Conservation (phyloP, 805 yeast species). For the Myxozyma sirexii region DNA sequence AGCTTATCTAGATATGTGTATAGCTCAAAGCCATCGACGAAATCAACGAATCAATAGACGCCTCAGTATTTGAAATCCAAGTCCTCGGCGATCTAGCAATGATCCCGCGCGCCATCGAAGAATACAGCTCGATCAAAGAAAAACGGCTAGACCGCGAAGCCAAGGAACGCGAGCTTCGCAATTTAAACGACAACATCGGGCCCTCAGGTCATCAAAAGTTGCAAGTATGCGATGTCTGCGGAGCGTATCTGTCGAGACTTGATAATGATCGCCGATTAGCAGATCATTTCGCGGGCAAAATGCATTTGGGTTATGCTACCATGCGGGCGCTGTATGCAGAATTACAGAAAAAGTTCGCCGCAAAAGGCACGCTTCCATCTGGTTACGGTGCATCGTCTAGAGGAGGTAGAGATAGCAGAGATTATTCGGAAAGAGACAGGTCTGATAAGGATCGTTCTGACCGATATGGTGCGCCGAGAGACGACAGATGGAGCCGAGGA, state of each 20-base stretch:
- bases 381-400: neutral
- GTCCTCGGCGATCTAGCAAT: conserved; percentile 27
- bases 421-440: conserved; percentile 2
- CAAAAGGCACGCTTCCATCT: neutral
- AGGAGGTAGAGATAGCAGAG: conserved; percentile 8
- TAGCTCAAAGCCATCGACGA: conserved; percentile 33
- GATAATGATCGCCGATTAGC: conserved; percentile 88
- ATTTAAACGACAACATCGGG: conserved; percentile 70
- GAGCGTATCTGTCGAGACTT: conserved; percentile 79
- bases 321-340: conserved; percentile 52
- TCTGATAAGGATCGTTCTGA: conserved; percentile 11
- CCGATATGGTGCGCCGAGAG: neutral
- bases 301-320: conserved; percentile 78
- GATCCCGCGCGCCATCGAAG: conserved; percentile 46
- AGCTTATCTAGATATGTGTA: too few relatives aligned
- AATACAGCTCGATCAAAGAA: conserved; percentile 11
- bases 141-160: conserved; percentile 50
- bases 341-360: conserved; percentile 17
- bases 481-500: conserved; percentile 1
- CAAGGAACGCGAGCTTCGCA: conserved; percentile 59
- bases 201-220: conserved; percentile 87
- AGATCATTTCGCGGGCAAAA: conserved; percentile 83
- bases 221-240: conserved; percentile 88
- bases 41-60: conserved; percentile 29
- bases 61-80: conserved; percentile 30